phyloP scores from a whole-genome alignment of 2,329 filamentous ascomycete species.

The Myotisia sp. region DNA sequence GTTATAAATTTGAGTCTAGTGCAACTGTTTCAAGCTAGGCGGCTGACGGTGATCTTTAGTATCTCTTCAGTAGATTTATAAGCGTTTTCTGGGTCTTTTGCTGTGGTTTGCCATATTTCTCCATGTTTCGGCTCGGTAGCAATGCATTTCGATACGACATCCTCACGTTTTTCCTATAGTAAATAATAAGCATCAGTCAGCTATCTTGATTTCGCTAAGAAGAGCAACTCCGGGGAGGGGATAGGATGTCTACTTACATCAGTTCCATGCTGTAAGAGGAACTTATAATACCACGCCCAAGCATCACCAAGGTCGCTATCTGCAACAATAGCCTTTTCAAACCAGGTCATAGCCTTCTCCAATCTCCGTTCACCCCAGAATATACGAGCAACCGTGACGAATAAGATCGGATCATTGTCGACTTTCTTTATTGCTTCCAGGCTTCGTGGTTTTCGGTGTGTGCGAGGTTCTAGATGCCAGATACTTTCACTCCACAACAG shows the following conservation, averaged over 20 bases:
- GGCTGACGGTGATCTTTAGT: slow-evolving; percentile 52
- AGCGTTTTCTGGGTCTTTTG: slow-evolving; percentile 75
- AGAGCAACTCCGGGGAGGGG: not conserved
- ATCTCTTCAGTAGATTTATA: slow-evolving; percentile 64
- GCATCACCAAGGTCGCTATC: slow-evolving; percentile 80
- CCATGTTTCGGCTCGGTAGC: slow-evolving; percentile 80
- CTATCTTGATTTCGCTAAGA: slow-evolving; percentile 6
- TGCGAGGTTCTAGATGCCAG: slow-evolving; percentile 81
- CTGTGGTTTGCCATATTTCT: slow-evolving; percentile 74
- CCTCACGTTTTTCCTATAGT: slow-evolving; percentile 61
- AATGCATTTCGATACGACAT: slow-evolving; percentile 68
- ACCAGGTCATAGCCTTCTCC: slow-evolving; percentile 93
- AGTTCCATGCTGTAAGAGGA: slow-evolving; percentile 80
- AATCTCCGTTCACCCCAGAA: slow-evolving; percentile 90
- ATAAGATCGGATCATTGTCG: slow-evolving; percentile 77
- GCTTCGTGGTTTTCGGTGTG: slow-evolving; percentile 79
- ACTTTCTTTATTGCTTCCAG: slow-evolving; percentile 95
- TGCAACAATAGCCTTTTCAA: slow-evolving; percentile 82
- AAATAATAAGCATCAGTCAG: slow-evolving; percentile 2
- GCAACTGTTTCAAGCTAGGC: not conserved
- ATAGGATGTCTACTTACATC: slow-evolving; percentile 36
- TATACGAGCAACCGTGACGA: slow-evolving; percentile 83
- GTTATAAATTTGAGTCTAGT: too few species aligned
- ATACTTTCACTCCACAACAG: slow-evolving; percentile 89
- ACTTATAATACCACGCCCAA: slow-evolving; percentile 98